Evolutionary conservation across 176 grass and related monocot species (phyloP), one percentile per base, ranked within the genome.

Genomic region (Paspalum vaginatum): DNA sequence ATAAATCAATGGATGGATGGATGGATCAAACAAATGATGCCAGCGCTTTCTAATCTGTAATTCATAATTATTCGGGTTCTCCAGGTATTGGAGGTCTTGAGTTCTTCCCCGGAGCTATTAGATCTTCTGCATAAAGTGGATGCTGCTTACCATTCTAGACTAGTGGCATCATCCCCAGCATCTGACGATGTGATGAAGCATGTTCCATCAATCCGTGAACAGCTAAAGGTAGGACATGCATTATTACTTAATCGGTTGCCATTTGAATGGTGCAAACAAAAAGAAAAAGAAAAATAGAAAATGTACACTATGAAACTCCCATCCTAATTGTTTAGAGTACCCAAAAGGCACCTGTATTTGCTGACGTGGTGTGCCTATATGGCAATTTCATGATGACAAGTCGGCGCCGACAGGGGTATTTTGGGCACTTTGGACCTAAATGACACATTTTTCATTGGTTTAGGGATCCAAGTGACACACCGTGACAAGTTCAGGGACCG

Each of bases 121-220:
- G 88, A 81, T 72, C 94, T 93, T 84, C 74, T 97, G 77, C 81
- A 45, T 65, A 79, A 67, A 81, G 88, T 91, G 79, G 88, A 93
- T 44, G 65, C 47, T 22, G 77, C 81, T 62, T 97, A 89, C 68
- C 80, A 85, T 82, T 83, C 81, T 58, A 91, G 45, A 83, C 62
- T 50, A 72, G 62, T 61, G 65, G 79, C 25, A 18, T 44, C 84
- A 48, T 70, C 67, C 22, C 81, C 86, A 47, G 76, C 51, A 49
- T 82, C 60, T 49, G 86, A 91, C 89, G 83, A 93, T 76, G 74
- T 85, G 20, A 47, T 87, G 59, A 97, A 93, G 65, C 87, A 89
- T 79, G 72, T 93, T 27, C 68, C 94, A 74, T 87, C 88, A 72
- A 91, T 97, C 63, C 39, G 51, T 72, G 88, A 93, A 79, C 76